These are phyloP conservation scores for Lepidopterella palustris DNA, from an alignment of 495 filamentous ascomycete genomes.

Conservation along the genomic window DNA sequence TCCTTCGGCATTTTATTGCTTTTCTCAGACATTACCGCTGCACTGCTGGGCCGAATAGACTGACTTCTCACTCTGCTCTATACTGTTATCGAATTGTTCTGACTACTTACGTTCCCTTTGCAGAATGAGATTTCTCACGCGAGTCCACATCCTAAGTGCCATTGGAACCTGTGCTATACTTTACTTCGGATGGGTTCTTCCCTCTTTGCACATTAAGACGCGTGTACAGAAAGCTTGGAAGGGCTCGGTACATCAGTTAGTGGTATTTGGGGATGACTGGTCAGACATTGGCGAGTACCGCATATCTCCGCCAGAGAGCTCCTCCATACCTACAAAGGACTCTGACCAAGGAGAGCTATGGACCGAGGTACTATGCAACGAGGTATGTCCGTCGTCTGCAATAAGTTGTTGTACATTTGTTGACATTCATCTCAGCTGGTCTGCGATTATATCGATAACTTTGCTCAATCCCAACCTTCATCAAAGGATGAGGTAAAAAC, in stretches of 20 bases:
- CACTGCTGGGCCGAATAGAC: not conserved
- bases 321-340: conserved; percentile 10
- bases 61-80: not conserved
- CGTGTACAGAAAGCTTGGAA: conserved; percentile 20
- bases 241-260: conserved; percentile 15
- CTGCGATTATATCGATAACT: conserved; percentile 24
- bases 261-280: conserved; percentile 27
- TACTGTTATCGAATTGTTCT: not conserved
- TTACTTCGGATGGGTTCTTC: conserved; percentile 17
- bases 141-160: conserved; percentile 8
- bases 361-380: conserved; percentile 20
- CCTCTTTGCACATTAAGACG: conserved; percentile 12
- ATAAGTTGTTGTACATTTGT: not conserved
- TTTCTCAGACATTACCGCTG: not conserved
- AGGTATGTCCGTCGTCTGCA: conserved; percentile 2
- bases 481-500: conserved; percentile 5
- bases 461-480: conserved; percentile 12
- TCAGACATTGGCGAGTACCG: conserved; percentile 22
- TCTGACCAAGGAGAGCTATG: conserved; percentile 19
- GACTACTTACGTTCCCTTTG: not conserved
- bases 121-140: conserved; percentile 17
- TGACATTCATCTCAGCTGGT: conserved; percentile 9
- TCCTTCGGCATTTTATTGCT: no score
- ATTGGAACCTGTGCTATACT: conserved; percentile 1
- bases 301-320: conserved; percentile 19